Percentiles rank a stretch among this genome's conserved stretches.
phyloP scores from a whole-genome alignment of 1,284 basidiomycete genomes.

The Apiotrichum porosum region DNA sequence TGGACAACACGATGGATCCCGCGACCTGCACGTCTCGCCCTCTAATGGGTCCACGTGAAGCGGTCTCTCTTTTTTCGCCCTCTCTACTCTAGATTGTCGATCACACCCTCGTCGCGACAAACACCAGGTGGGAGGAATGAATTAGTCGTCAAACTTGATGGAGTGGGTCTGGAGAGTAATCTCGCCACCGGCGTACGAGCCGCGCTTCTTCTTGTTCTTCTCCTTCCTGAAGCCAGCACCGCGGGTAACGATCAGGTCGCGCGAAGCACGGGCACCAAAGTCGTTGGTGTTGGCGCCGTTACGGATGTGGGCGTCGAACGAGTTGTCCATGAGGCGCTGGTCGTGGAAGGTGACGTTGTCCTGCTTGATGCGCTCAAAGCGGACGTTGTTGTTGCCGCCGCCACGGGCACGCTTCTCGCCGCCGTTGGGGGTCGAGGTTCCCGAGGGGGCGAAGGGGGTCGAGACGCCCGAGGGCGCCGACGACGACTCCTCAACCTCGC shows the following conservation, averaged over 20 bases:
- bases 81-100: too few species aligned
- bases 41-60: too few species aligned
- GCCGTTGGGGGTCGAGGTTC: constrained; percentile 16
- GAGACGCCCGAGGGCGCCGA: constrained; percentile 10
- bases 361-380: constrained; percentile 78
- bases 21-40: too few species aligned
- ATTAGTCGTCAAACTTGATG: constrained; percentile 68
- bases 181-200: constrained; percentile 84
- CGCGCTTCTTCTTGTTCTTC: constrained; percentile 99
- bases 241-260: constrained; percentile 85
- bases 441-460: constrained; percentile 19
- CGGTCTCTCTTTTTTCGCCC: too few species aligned
- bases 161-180: constrained; percentile 82
- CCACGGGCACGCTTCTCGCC: constrained; percentile 2
- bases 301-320: constrained; percentile 69
- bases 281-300: constrained; percentile 58
- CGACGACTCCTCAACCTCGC: constrained; percentile 23
- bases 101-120: too few species aligned
- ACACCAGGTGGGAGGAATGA: too few species aligned
- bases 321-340: constrained; percentile 67
- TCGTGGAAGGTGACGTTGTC: constrained; percentile 59
- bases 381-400: constrained; percentile 43
- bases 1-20: too few species aligned
- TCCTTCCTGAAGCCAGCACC: constrained; percentile 96
- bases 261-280: constrained; percentile 79